Evolutionary conservation across 768 basidiomycete genomes (phyloP).

Genomic region (Pleurotus giganteus): DNA sequence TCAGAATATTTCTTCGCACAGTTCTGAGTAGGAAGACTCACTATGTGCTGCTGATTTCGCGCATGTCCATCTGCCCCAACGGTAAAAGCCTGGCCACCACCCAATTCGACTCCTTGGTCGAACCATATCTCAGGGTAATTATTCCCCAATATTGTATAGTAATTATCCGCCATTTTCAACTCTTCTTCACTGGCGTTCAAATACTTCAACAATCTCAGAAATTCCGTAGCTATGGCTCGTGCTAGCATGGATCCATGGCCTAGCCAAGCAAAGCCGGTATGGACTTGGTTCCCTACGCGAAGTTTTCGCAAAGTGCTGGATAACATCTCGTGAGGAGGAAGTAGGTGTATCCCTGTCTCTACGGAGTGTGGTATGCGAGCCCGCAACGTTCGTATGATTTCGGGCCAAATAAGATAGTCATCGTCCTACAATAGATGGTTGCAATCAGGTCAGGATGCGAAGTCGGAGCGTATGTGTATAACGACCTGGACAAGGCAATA

Average conservation of each 20-base stretch:
- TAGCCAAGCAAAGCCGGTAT: slow-evolving; percentile 65
- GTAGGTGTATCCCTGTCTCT: slow-evolving; percentile 43
- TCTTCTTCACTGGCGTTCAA: slow-evolving; percentile 48
- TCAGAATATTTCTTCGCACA: not conserved
- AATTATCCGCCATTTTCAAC: slow-evolving; percentile 69
- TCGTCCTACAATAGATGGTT: slow-evolving; percentile 52
- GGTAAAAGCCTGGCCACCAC: slow-evolving; percentile 61
- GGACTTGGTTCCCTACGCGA: slow-evolving; percentile 31
- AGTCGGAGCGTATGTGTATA: too few species aligned
- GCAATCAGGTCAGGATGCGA: too few species aligned
- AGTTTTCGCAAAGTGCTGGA: slow-evolving; percentile 49
- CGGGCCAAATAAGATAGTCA: slow-evolving; percentile 60
- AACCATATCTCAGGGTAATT: slow-evolving; percentile 59
- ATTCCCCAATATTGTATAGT: slow-evolving; percentile 60
- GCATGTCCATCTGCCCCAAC: slow-evolving; percentile 55
- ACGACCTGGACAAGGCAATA: slow-evolving; percentile 65
- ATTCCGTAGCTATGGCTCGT: slow-evolving; percentile 40
- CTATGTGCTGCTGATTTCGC: slow-evolving; percentile 58
- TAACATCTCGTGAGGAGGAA: slow-evolving; percentile 62
- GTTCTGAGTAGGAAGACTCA: slow-evolving; percentile 28
- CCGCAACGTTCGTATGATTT: slow-evolving; percentile 52
- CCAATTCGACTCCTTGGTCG: slow-evolving; percentile 59
- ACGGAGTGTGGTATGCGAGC: slow-evolving; percentile 30
- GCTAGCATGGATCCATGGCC: slow-evolving; percentile 60
- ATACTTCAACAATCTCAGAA: slow-evolving; percentile 42